Percentiles rank a stretch among this genome's conserved stretches.
Evolutionary conservation across 129 eudicot species (phyloP).

Genomic region (Cynara cardunculus): DNA sequence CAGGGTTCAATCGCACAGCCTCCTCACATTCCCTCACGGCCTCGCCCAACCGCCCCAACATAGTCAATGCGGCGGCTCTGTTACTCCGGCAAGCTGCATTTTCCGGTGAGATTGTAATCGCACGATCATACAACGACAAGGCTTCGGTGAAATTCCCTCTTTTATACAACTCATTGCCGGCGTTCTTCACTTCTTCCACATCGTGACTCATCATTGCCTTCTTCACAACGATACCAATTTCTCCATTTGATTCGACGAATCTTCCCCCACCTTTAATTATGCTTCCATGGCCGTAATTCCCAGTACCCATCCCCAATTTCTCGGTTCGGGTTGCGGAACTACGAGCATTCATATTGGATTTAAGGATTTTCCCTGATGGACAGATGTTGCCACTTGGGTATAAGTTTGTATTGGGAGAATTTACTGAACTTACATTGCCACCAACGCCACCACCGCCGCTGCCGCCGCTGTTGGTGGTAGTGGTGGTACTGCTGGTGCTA

Average conservation of each 20-base stretch:
- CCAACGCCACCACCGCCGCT: slow-evolving; percentile 6
- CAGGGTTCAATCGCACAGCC: slow-evolving; percentile 57
- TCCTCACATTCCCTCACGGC: slow-evolving; percentile 57
- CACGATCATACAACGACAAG: slow-evolving; percentile 43
- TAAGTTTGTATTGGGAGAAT: slow-evolving; percentile 32
- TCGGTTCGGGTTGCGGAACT: slow-evolving; percentile 31
- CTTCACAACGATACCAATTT: slow-evolving; percentile 19
- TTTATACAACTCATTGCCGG: slow-evolving; percentile 55
- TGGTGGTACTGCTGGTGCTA: slow-evolving; percentile 25
- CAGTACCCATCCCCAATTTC: slow-evolving; percentile 45
- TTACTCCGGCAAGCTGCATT: slow-evolving; percentile 63
- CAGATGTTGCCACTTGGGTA: slow-evolving; percentile 57
- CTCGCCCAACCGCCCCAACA: slow-evolving; percentile 58
- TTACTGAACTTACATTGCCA: slow-evolving; percentile 34
- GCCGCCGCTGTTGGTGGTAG: slow-evolving; percentile 20
- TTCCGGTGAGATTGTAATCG: slow-evolving; percentile 41
- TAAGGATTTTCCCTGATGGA: slow-evolving; percentile 49
- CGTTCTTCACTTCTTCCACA: slow-evolving; percentile 47
- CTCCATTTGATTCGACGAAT: slow-evolving; percentile 26
- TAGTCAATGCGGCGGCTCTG: slow-evolving; percentile 57
- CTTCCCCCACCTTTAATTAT: slow-evolving; percentile 47
- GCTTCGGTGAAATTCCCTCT: slow-evolving; percentile 47
- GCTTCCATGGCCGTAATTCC: slow-evolving; percentile 56
- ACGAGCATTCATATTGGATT: slow-evolving; percentile 45
- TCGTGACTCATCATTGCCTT: slow-evolving; percentile 33